Percentiles rank a stretch among this genome's conserved stretches.
Evolutionary conservation across 345 rosid genomes (phyloP).

Genomic region (Brassica incana): DNA sequence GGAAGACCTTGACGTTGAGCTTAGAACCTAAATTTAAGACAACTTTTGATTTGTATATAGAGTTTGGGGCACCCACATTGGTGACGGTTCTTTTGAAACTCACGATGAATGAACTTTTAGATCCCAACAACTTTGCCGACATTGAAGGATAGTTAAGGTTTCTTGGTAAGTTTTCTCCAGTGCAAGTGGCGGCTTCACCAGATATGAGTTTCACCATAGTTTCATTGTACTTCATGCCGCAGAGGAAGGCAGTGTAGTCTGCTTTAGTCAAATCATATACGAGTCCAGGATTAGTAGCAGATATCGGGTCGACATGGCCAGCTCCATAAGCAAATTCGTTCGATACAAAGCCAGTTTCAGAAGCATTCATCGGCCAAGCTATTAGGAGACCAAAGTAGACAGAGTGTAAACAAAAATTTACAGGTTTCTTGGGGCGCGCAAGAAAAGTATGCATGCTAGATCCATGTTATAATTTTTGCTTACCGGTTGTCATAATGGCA

Average conservation of each 20-base stretch:
- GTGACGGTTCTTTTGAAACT: slow-evolving; percentile 51
- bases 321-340: slow-evolving; percentile 57
- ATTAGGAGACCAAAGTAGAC: background rate
- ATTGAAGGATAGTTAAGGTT: slow-evolving; percentile 31
- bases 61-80: slow-evolving; percentile 51
- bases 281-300: slow-evolving; percentile 49
- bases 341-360: slow-evolving; percentile 19
- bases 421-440: background rate
- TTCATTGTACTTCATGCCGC: slow-evolving; percentile 40
- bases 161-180: background rate
- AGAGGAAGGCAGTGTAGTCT: slow-evolving; percentile 50
- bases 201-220: slow-evolving; percentile 24
- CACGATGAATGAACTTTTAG: slow-evolving; percentile 15
- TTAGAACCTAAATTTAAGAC: background rate
- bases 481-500: slow-evolving; percentile 66
- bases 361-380: slow-evolving; percentile 51
- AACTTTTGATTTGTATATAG: slow-evolving; percentile 45
- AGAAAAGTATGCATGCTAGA: background rate
- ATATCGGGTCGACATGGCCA: slow-evolving; percentile 55
- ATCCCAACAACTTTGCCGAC: background rate
- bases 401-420: background rate
- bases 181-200: slow-evolving; percentile 44
- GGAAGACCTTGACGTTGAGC: slow-evolving; percentile 41
- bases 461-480: background rate
- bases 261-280: slow-evolving; percentile 35